phyloP scores from a whole-genome alignment of 306 rosid genomes.

The Acacia acuminata region DNA sequence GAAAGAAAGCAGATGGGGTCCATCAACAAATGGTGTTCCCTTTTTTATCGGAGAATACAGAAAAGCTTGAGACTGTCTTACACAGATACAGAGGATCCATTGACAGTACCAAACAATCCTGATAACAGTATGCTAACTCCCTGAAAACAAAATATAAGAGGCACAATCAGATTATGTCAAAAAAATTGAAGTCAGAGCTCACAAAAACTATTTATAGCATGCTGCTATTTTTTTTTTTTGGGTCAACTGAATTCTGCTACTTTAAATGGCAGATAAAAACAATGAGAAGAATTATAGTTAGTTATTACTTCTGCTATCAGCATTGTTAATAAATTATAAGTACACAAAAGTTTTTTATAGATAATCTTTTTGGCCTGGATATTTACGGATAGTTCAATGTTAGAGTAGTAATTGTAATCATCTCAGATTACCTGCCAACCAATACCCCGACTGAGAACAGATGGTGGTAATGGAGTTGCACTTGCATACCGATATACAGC shows the following conservation, averaged over 20 bases:
- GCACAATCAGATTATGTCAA: background rate
- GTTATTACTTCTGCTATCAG: background rate
- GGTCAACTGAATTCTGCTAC: no score
- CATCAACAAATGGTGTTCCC: constrained; percentile 23
- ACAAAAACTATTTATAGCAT: background rate
- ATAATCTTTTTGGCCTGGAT: background rate
- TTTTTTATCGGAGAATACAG: constrained; percentile 11
- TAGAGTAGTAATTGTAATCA: background rate
- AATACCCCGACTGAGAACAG: constrained; percentile 90
- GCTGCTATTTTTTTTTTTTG: background rate
- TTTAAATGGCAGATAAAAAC: background rate
- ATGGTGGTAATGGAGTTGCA: constrained; percentile 89
- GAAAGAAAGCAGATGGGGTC: constrained; percentile 33
- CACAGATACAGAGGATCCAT: constrained; percentile 91
- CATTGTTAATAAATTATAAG: constrained; percentile 19
- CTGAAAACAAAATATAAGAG: constrained; percentile 47
- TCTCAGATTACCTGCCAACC: constrained; percentile 88
- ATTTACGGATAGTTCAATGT: background rate
- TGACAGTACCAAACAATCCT: constrained; percentile 90
- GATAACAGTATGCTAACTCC: constrained; percentile 93
- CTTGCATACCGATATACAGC: constrained; percentile 89
- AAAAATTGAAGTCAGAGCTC: background rate
- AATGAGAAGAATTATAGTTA: constrained; percentile 20
- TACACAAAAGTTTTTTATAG: background rate
- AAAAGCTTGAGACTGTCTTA: constrained; percentile 48